Evolutionary conservation across 108 stramenopile species (phyloP).

Genomic region (Cylindrotheca fusiformis): DNA sequence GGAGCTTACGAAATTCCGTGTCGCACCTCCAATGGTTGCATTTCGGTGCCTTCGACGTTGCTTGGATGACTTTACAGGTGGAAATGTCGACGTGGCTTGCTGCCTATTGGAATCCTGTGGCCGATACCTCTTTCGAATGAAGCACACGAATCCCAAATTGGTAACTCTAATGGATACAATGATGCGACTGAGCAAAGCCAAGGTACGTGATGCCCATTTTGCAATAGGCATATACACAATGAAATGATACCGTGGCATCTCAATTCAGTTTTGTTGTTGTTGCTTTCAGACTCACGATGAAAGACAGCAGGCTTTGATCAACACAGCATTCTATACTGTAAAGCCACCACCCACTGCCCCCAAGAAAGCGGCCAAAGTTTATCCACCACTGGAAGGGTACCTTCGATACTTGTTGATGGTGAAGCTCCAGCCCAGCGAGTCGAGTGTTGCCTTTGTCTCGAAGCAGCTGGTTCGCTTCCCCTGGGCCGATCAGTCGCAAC

Average conservation of each 20-base stretch:
- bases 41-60: constrained; percentile 82
- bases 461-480: constrained; percentile 89
- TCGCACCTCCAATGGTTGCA: constrained; percentile 89
- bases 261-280: too few species aligned
- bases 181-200: constrained; percentile 82
- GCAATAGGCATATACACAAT: too few species aligned
- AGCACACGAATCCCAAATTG: constrained; percentile 71
- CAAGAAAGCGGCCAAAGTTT: constrained; percentile 65
- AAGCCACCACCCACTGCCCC: constrained; percentile 63
- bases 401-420: constrained; percentile 74
- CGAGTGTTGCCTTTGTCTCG: constrained; percentile 63
- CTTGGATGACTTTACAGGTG: constrained; percentile 84
- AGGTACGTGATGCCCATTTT: constrained; percentile 52
- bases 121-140: constrained; percentile 74
- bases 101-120: constrained; percentile 90
- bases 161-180: constrained; percentile 79
- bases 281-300: constrained; percentile 74
- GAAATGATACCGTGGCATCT: too few species aligned
- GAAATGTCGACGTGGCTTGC: constrained; percentile 88
- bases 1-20: constrained; percentile 93
- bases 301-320: constrained; percentile 73
- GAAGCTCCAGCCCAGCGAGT: constrained; percentile 55
- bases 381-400: constrained; percentile 82
- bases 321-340: constrained; percentile 76
- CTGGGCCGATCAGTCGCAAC: constrained; percentile 79